Evolutionary conservation across 2,329 filamentous ascomycete genomes (phyloP).

Genomic region (Fusarium newnesense): DNA sequence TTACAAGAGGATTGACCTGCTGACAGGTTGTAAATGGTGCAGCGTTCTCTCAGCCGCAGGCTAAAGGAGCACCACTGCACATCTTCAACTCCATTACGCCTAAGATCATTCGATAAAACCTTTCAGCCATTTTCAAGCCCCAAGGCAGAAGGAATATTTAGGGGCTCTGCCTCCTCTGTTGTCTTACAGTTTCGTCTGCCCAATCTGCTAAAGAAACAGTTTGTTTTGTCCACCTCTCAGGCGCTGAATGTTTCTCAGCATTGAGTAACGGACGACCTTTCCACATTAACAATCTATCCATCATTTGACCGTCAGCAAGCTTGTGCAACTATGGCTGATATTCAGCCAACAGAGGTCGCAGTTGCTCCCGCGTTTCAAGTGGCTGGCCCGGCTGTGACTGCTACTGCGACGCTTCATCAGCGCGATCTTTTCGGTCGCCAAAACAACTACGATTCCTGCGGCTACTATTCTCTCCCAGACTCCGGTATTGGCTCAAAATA

Average conservation of each 20-base stretch:
- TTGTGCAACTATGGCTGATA: not conserved
- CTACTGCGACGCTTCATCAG: not conserved
- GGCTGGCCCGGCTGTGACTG: not conserved
- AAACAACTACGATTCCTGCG: not conserved
- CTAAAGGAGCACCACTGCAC: not conserved
- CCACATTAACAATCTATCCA: not conserved
- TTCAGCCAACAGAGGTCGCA: not conserved
- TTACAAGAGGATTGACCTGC: not conserved
- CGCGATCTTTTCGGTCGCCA: not conserved
- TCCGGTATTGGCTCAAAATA: not conserved
- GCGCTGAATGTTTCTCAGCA: not conserved
- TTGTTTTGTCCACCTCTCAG: rapidly evolving
- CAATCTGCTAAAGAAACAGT: rapidly evolving
- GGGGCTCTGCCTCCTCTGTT: not conserved
- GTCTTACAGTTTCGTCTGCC: not conserved
- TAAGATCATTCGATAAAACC: not conserved
- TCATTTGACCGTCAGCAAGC: rapidly evolving
- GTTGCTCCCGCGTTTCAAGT: not conserved
- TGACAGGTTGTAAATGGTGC: not conserved
- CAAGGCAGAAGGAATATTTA: not conserved
- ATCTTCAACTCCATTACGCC: not conserved
- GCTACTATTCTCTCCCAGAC: not conserved
- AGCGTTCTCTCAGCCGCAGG: not conserved
- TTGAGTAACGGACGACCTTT: not conserved
- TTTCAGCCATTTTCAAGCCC: rapidly evolving